Evolutionary conservation across 495 filamentous ascomycete genomes (phyloP).

Genomic region (Chaetomidium leptoderma): DNA sequence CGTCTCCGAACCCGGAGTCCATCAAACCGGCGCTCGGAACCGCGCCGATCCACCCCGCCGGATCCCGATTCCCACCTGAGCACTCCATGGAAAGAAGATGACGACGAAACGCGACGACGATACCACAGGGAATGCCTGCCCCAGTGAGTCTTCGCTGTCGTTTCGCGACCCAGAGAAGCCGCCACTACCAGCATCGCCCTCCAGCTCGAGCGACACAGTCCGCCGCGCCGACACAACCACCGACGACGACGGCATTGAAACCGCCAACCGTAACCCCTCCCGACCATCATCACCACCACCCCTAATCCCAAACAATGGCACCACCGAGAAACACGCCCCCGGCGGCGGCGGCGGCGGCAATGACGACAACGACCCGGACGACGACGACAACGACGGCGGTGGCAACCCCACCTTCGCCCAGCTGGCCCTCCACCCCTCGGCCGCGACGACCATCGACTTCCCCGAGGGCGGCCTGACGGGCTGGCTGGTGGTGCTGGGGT

Average conservation of each 20-base stretch:
- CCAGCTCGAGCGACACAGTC: not conserved
- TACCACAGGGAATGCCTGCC: slow-evolving; percentile 4
- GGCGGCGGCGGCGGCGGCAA: too few relatives aligned
- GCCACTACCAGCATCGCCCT: not conserved
- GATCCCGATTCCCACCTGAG: too few relatives aligned
- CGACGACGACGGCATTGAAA: not conserved
- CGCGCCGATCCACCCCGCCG: not conserved
- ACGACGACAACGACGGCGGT: not conserved
- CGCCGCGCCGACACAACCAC: too few relatives aligned
- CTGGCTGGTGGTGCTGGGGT: slow-evolving; percentile 60
- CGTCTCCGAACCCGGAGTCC: not conserved
- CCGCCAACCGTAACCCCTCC: not conserved
- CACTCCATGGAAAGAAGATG: not conserved
- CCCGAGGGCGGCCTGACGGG: slow-evolving; percentile 58
- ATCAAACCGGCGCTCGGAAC: not conserved
- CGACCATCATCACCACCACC: not conserved
- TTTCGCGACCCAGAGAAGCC: not conserved
- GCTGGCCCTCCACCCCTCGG: slow-evolving; percentile 15
- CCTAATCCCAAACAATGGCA: not conserved
- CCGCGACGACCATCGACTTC: slow-evolving; percentile 38
- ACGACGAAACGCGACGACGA: not conserved
- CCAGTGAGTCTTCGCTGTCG: slow-evolving; percentile 1
- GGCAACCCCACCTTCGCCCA: not conserved
- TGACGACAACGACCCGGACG: not conserved
- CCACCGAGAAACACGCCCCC: not conserved